Base-by-base conservation (phyloP, 202 grass and related monocot genomes). In the Digitaria exilis region DNA sequence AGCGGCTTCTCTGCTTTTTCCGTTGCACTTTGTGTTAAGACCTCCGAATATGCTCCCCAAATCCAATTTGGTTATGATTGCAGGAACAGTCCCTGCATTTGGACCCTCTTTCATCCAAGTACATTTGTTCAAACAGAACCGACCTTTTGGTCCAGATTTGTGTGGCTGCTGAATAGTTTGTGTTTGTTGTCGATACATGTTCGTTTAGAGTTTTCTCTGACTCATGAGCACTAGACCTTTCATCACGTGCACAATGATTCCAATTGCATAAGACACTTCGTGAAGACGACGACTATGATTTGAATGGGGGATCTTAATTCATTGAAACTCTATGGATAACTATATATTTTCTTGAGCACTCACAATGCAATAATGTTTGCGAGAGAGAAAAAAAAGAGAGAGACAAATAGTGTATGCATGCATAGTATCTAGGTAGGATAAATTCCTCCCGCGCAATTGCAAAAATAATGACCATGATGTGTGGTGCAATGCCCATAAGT, bases 11-110 rank as follows among this genome's bases (percentile, higher is more conserved):
- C 8, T 57, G 79, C 34, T 21, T 55, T 73, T 83, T 65, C 63
- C 63, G 44, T 25, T 72, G 80, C 80, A 46, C 74, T 78, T 17
- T 78, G 21, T 15, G 19, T 39, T 65, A 39, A 28, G 22, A 21
- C 51, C 12, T 63, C 17, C 17, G 66, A 74, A 84, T 84, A 88
- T 88, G 75, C 80, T 65, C 48, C 17, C 13, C 5, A 67, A 48
- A 74, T 79, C 67, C 86, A 73, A 41, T 39, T 22, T 79, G 49
- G 80, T 1, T 14, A 30, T 57, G 66, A 67, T 73, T 39, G 7
- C 56, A 78, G 44, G 3, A 71, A 77, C 25, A 5, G 5, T 29
- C 10, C n/a, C 32, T 28, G 56, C 73, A 56, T 88, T 87, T 72
- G 31, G 35, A 32, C 25, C 2, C 71, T 55, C 2, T 30, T 81